Conservation (phyloP, 306 rosid species). For the Cicer bijugum region DNA sequence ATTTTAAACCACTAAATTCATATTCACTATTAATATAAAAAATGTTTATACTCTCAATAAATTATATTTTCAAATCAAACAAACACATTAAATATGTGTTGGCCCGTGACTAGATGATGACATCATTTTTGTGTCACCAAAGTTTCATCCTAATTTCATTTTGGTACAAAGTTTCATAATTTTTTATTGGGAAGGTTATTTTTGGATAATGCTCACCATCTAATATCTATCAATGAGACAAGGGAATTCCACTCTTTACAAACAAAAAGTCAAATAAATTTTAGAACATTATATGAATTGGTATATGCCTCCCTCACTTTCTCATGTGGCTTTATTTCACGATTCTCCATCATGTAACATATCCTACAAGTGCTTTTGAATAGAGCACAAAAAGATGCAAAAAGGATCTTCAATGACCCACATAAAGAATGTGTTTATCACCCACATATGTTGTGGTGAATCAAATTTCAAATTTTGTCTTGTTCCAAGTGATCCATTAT, state of each 20-base stretch:
- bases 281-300: slow-evolving; percentile 1
- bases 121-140: background rate
- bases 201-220: background rate
- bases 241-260: slow-evolving; percentile 38
- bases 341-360: slow-evolving; percentile 52
- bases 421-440: slow-evolving; percentile 36
- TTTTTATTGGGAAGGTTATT: background rate
- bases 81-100: background rate
- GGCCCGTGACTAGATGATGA: background rate
- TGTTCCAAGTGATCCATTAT: slow-evolving; percentile 11
- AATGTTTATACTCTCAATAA: too few relatives aligned
- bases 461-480: slow-evolving; percentile 35
- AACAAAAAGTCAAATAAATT: slow-evolving; percentile 40
- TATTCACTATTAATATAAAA: too few relatives aligned
- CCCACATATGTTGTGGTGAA: slow-evolving; percentile 28
- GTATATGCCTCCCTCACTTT: slow-evolving; percentile 37
- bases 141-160: too few relatives aligned
- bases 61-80: too few relatives aligned
- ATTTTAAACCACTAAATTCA: too few relatives aligned
- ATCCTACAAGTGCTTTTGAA: slow-evolving; percentile 56
- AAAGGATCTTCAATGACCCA: slow-evolving; percentile 38
- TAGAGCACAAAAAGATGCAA: slow-evolving; percentile 42
- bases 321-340: slow-evolving; percentile 35
- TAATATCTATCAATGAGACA: slow-evolving; percentile 28
- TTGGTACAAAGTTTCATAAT: background rate